phyloP scores from a whole-genome alignment of 2,329 filamentous ascomycete genomes.

The Endothia cerciana region DNA sequence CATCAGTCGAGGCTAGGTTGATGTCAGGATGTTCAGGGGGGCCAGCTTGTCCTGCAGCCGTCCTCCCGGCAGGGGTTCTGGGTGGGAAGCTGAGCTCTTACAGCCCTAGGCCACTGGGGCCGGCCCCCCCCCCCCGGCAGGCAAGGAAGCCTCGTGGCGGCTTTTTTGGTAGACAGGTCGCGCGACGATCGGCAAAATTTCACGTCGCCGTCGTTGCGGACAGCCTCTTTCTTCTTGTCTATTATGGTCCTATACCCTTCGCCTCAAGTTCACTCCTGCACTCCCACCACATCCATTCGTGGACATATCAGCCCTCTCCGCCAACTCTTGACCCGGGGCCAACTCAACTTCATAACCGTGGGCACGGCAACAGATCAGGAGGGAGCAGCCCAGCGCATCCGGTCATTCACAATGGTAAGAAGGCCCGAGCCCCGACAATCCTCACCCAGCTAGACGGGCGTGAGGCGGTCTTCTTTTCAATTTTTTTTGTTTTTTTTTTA shows the following conservation, averaged over 20 bases:
- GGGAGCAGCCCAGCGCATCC: slow-evolving; percentile 8
- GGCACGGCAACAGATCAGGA: not conserved
- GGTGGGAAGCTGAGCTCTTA: not conserved
- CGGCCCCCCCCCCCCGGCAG: not conserved
- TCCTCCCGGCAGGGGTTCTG: not conserved
- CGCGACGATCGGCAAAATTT: slow-evolving; percentile 30
- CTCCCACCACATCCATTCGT: not conserved
- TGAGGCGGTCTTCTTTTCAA: no score
- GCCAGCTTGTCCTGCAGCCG: slow-evolving; percentile 27
- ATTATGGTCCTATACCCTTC: slow-evolving; percentile 15
- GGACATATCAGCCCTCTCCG: not conserved
- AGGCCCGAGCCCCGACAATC: not conserved
- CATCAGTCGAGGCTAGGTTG: slow-evolving; percentile 5
- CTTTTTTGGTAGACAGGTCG: slow-evolving; percentile 22
- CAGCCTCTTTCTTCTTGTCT: slow-evolving; percentile 9
- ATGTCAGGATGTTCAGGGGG: slow-evolving; percentile 22
- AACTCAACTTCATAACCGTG: not conserved
- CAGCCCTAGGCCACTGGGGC: no score
- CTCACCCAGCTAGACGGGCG: not conserved
- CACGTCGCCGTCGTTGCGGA: slow-evolving; percentile 21
- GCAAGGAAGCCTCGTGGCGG: not conserved
- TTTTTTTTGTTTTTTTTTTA: no score
- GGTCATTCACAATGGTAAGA: slow-evolving; percentile 33
- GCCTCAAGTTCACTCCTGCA: not conserved
- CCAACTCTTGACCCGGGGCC: not conserved